Conservation (phyloP, 2,329 filamentous ascomycete species). For the Aspergillus sp. region DNA sequence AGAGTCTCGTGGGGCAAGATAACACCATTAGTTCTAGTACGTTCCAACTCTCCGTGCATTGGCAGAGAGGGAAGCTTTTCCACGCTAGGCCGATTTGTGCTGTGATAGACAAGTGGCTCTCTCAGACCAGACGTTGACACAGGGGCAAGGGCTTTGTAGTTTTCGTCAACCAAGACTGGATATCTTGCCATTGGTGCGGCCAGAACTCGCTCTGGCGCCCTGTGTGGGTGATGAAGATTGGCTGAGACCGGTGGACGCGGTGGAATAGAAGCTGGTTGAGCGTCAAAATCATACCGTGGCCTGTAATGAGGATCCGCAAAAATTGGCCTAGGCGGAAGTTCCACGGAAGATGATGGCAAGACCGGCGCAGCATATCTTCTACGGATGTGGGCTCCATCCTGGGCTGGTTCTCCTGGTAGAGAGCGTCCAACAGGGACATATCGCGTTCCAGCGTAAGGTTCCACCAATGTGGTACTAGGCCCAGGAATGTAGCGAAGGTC, state of each 20-base stretch:
- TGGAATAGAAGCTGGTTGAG: no score
- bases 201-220: no score
- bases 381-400: constrained; percentile 19
- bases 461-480: constrained; percentile 9
- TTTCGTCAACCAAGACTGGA: no score
- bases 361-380: constrained; percentile 21
- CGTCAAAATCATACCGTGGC: background rate
- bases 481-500: constrained; percentile 12
- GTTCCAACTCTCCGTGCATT: background rate
- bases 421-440: constrained; percentile 18
- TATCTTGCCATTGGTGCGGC: no score
- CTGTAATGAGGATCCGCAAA: constrained; percentile 11
- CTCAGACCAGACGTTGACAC: no score
- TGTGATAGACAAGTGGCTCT: no score
- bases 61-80: no score
- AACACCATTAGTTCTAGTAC: constrained; percentile 15
- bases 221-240: no score
- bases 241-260: no score
- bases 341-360: constrained; percentile 17
- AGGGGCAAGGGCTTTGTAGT: no score
- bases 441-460: constrained; percentile 14
- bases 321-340: constrained; percentile 14
- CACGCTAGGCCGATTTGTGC: no score
- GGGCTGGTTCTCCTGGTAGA: constrained; percentile 14
- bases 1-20: constrained; percentile 15